Evolutionary conservation across 768 basidiomycete species (phyloP).

Genomic region (Suillus occidentalis): DNA sequence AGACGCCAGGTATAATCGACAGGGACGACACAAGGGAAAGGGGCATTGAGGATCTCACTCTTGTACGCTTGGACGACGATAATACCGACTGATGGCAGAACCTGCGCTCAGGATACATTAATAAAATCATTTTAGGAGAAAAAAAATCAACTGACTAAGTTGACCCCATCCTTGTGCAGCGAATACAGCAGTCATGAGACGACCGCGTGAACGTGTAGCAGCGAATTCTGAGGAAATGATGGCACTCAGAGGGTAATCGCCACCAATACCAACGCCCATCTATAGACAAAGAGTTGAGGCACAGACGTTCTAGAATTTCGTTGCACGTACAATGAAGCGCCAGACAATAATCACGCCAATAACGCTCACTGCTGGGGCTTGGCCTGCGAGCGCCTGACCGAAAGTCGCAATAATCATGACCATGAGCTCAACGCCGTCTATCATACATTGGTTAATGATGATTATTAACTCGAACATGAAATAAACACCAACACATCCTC

Average conservation of each 20-base stretch:
- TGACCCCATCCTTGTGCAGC: constrained; percentile 88
- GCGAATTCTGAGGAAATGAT: constrained; percentile 92
- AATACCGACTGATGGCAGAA: constrained; percentile 65
- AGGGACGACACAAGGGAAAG: constrained; percentile 38
- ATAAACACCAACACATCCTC: constrained; percentile 64
- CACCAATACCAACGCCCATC: constrained; percentile 85
- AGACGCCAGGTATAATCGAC: constrained; percentile 86
- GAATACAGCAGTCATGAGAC: constrained; percentile 90
- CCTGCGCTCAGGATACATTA: constrained; percentile 32
- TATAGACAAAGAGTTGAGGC: constrained; percentile 14
- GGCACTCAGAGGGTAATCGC: constrained; percentile 84
- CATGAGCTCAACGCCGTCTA: constrained; percentile 59
- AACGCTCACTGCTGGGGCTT: constrained; percentile 64
- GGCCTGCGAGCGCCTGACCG: constrained; percentile 74
- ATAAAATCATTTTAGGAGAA: not conserved
- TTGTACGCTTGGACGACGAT: constrained; percentile 72
- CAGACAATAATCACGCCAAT: constrained; percentile 79
- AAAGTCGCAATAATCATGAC: constrained; percentile 82
- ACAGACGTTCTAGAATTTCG: not conserved
- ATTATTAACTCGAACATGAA: not conserved
- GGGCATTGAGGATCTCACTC: constrained; percentile 46
- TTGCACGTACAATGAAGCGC: constrained; percentile 63
- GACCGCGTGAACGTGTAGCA: constrained; percentile 70
- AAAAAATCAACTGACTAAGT: constrained; percentile 44
- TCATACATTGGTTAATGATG: not conserved